These are phyloP conservation scores for Acephala macrosclerotiorum DNA, from an alignment of 2,329 filamentous ascomycete species.

Conservation along the genomic window DNA sequence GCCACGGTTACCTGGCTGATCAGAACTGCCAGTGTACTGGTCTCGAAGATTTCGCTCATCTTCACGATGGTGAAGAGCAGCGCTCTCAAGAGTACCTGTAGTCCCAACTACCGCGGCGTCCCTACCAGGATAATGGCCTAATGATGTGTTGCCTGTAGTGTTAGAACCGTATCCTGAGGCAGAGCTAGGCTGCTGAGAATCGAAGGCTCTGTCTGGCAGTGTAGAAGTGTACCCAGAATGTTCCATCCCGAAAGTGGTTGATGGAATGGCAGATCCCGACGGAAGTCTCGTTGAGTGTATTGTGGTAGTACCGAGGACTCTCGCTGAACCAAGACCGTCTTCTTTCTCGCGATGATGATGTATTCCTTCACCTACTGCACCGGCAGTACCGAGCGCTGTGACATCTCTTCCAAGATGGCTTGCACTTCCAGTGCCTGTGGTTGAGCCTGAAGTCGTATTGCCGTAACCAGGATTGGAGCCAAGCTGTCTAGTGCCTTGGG, in stretches of 20 bases:
- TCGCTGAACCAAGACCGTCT: constrained; percentile 1
- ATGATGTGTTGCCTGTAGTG: background rate
- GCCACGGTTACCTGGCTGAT: background rate
- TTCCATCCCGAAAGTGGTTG: background rate
- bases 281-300: background rate
- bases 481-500: constrained; percentile 4
- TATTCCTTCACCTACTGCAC: no score
- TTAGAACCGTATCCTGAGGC: background rate
- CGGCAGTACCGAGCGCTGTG: constrained; percentile 6
- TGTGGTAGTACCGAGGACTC: background rate
- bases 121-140: constrained; percentile 20
- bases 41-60: constrained; percentile 18
- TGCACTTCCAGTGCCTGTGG: constrained; percentile 1
- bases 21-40: background rate
- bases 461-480: background rate
- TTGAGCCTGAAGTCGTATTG: background rate
- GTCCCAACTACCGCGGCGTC: constrained; percentile 29
- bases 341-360: constrained; percentile 13
- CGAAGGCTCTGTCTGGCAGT: background rate
- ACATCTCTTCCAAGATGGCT: constrained; percentile 24
- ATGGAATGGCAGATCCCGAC: background rate
- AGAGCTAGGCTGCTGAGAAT: constrained; percentile 1
- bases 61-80: constrained; percentile 28
- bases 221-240: background rate
- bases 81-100: constrained; percentile 27